Conservation (phyloP, 31 red algal species). For the Porphyra umbilicalis region DNA sequence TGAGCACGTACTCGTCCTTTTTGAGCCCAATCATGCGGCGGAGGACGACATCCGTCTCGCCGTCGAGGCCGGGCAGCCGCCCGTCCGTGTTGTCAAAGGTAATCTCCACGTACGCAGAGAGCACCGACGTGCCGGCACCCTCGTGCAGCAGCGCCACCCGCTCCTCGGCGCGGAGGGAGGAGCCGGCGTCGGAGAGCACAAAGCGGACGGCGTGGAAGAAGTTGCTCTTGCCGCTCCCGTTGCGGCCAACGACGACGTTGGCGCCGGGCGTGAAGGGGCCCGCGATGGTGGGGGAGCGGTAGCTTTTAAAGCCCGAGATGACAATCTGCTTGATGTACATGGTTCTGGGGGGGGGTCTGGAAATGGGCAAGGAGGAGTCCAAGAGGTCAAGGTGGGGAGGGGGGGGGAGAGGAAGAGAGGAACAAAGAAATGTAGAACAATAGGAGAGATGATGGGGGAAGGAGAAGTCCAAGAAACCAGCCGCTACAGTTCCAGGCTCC, state of each 20-base stretch:
- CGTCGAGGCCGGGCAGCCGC: conserved; percentile 70
- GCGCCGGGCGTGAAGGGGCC: conserved; percentile 64
- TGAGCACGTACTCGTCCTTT: conserved; percentile 98
- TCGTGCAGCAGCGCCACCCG: conserved; percentile 90
- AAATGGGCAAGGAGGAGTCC: not conserved
- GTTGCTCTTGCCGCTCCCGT: conserved; percentile 93
- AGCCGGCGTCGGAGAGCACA: conserved; percentile 70
- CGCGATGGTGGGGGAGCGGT: conserved; percentile 58
- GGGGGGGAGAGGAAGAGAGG: no score
- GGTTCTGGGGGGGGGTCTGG: not conserved
- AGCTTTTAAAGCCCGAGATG: conserved; percentile 88
- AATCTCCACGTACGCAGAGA: conserved; percentile 96
- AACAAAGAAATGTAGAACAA: no score
- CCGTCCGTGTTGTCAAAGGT: conserved; percentile 91
- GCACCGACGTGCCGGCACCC: conserved; percentile 71
- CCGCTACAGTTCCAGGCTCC: no score
- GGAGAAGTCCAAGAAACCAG: no score
- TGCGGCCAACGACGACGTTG: conserved; percentile 94
- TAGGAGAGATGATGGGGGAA: no score
- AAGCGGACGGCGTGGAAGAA: conserved; percentile 96
- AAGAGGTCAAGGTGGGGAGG: no score
- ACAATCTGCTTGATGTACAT: conserved; percentile 94
- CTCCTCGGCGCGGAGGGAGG: conserved; percentile 81
- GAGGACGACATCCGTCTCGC: conserved; percentile 52
- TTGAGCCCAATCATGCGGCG: conserved; percentile 85